Evolutionary conservation across 169 alveolate species (phyloP).

Genomic region (Neospora caninum): DNA sequence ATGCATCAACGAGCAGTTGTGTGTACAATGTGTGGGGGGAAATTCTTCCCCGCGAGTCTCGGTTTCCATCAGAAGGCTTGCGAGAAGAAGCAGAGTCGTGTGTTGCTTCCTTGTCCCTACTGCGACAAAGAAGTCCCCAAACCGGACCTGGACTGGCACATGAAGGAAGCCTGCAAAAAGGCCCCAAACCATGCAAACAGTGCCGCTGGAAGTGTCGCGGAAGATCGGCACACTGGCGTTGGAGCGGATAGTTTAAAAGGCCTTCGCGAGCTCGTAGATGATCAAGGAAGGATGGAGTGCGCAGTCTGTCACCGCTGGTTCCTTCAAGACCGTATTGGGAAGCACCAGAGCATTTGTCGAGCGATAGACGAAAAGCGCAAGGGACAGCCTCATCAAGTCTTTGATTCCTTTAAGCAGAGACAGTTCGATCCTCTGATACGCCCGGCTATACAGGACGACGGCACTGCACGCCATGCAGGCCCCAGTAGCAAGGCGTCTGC

Average conservation of each 20-base stretch:
- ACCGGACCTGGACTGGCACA: constrained; percentile 53
- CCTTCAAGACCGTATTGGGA: constrained; percentile 49
- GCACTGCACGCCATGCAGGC: not conserved
- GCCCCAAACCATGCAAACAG: constrained; percentile 17
- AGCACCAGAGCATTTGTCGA: constrained; percentile 50
- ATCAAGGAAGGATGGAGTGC: constrained; percentile 57
- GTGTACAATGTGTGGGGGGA: constrained; percentile 63
- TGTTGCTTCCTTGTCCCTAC: constrained; percentile 35
- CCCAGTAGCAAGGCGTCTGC: not conserved
- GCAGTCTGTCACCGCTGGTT: constrained; percentile 62
- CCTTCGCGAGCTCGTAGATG: constrained; percentile 23
- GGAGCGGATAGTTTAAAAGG: not conserved
- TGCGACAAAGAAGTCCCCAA: constrained; percentile 44
- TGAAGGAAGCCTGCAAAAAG: constrained; percentile 21
- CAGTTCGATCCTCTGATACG: constrained; percentile 56
- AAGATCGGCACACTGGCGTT: not conserved
- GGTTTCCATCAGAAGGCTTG: constrained; percentile 59
- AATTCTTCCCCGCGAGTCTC: constrained; percentile 36
- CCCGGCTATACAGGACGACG: not conserved
- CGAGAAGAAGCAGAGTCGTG: constrained; percentile 36
- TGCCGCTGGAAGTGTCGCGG: not conserved
- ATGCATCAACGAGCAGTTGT: constrained; percentile 52
- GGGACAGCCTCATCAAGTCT: not conserved
- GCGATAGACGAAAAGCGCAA: not conserved
- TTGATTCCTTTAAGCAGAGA: constrained; percentile 62